Base-by-base conservation (phyloP, 1,284 basidiomycete species). In the Fomes fomentarius region DNA sequence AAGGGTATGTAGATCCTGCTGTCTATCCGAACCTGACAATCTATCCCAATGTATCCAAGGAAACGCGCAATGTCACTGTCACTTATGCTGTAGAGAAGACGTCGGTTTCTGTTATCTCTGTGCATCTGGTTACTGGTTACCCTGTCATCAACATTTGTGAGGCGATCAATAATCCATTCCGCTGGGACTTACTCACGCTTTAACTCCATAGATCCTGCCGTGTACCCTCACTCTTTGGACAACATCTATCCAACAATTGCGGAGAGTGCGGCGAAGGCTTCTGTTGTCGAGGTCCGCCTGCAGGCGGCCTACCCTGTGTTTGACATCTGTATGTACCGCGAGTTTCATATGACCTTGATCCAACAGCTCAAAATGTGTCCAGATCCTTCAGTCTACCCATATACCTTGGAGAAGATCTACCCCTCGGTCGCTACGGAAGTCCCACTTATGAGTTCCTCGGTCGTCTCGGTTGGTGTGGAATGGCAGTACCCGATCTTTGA, bases 161-260 rank as follows among this genome's bases (percentile, higher is more conserved):
- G 65, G 30, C 26, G 19, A n/a, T 45, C 37, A 17, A 34, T 7
- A 28, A 38, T 24, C 35, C 37, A n/a, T 38, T 34, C 26, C 40
- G n/a, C 45, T 12, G 21, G 25, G 7, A 15, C 50, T 12, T 42
- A 24, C 24, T 57, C 3, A 48, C 43, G 4, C 10, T 12, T 12
- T 3, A 22, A 42, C 31, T 39, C 25, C 28, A 19, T n/a, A 71
- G 76, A 78, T 58, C 71, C 73, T 44, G 56, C 73, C 22, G 74
- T 72, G 21, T 77, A 78, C 59, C 71, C 73, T 30, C 44, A 58
- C 44, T 69, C 72, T n/a, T 34, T 56, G 33, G 40, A 56, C 52
- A 65, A 73, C 14, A 59, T 72, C 34, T 70, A 67, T 28, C 65
- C 66, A 6, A 50, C 52, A 10, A 26, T 41, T 15, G 33, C 47